These are phyloP conservation scores for Metarhizium brunneum DNA, from an alignment of 2,329 filamentous ascomycete genomes.

Conservation along the genomic window DNA sequence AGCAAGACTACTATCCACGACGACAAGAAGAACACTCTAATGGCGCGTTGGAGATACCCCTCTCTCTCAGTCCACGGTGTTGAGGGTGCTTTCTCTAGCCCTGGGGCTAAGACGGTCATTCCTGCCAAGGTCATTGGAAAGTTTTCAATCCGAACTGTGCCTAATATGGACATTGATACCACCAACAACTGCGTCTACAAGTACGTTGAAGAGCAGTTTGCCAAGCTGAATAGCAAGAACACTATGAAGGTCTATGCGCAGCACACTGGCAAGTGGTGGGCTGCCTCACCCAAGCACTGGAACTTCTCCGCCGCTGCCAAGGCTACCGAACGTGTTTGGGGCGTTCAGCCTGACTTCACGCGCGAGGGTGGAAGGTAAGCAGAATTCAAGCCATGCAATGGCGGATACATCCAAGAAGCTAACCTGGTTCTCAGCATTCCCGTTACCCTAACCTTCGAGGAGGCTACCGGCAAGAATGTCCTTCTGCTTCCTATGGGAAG, in stretches of 20 bases:
- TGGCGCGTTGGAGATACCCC: constrained; percentile 93
- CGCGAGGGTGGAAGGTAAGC: constrained; percentile 81
- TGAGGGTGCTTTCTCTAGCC: constrained; percentile 87
- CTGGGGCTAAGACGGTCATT: constrained; percentile 96
- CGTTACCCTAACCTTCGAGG: constrained; percentile 92
- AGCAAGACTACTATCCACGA: constrained; percentile 79
- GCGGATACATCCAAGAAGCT: not conserved
- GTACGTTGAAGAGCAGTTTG: constrained; percentile 75
- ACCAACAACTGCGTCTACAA: constrained; percentile 81
- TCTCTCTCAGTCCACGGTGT: constrained; percentile 91
- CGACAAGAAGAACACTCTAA: constrained; percentile 85
- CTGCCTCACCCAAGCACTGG: constrained; percentile 95
- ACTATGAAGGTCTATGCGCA: constrained; percentile 70
- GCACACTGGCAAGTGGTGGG: constrained; percentile 98
- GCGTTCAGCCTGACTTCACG: constrained; percentile 87
- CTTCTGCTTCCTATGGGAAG: constrained; percentile 93
- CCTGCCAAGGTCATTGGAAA: constrained; percentile 97
- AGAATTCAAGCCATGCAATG: not conserved
- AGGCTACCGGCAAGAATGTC: constrained; percentile 97
- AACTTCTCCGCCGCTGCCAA: constrained; percentile 93
- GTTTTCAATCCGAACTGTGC: constrained; percentile 95
- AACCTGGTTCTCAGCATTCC: constrained; percentile 58
- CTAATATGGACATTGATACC: constrained; percentile 88
- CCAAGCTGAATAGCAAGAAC: constrained; percentile 88
- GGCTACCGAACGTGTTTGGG: constrained; percentile 93